Evolutionary conservation across 176 grass and related monocot species (phyloP).

Genomic region (Rhipidocladum racemiflorum): DNA sequence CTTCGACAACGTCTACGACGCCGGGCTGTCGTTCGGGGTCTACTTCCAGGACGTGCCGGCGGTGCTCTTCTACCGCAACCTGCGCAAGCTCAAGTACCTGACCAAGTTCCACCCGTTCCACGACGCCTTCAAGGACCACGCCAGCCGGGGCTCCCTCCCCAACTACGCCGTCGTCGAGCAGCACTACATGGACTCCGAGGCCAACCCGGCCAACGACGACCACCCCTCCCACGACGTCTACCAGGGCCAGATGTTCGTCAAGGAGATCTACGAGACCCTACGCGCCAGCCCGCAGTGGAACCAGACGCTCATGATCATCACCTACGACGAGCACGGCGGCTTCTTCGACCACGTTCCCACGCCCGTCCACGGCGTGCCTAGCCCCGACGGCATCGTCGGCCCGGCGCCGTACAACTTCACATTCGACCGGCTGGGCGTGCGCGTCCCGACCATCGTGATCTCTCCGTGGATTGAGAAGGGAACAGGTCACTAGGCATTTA

Average conservation of each 20-base stretch:
- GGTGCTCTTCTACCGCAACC: slow-evolving; percentile 78
- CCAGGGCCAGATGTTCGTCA: slow-evolving; percentile 83
- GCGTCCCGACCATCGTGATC: slow-evolving; percentile 77
- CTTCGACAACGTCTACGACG: slow-evolving; percentile 80
- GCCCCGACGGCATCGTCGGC: slow-evolving; percentile 78
- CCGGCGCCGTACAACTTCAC: slow-evolving; percentile 74
- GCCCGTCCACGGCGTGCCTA: slow-evolving; percentile 57
- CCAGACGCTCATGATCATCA: slow-evolving; percentile 71
- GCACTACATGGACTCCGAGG: slow-evolving; percentile 73
- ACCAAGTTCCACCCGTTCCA: slow-evolving; percentile 64
- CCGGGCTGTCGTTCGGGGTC: slow-evolving; percentile 67
- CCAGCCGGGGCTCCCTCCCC: slow-evolving; percentile 49
- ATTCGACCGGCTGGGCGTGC: slow-evolving; percentile 69
- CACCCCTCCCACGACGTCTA: slow-evolving; percentile 95
- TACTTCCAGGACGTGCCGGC: slow-evolving; percentile 89
- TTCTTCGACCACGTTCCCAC: slow-evolving; percentile 96
- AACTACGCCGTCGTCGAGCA: slow-evolving; percentile 92
- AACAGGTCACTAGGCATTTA: slow-evolving; percentile 38
- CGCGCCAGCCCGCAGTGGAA: slow-evolving; percentile 86
- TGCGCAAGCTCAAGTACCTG: slow-evolving; percentile 90
- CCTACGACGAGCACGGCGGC: slow-evolving; percentile 91
- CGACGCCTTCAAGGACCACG: slow-evolving; percentile 46
- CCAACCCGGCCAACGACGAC: slow-evolving; percentile 70
- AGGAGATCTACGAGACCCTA: slow-evolving; percentile 81
- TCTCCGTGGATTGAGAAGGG: slow-evolving; percentile 87